Evolutionary conservation across 2,329 filamentous ascomycete genomes (phyloP), one percentile per base, ranked within the genome.

Genomic region (Talaromyces sp.): DNA sequence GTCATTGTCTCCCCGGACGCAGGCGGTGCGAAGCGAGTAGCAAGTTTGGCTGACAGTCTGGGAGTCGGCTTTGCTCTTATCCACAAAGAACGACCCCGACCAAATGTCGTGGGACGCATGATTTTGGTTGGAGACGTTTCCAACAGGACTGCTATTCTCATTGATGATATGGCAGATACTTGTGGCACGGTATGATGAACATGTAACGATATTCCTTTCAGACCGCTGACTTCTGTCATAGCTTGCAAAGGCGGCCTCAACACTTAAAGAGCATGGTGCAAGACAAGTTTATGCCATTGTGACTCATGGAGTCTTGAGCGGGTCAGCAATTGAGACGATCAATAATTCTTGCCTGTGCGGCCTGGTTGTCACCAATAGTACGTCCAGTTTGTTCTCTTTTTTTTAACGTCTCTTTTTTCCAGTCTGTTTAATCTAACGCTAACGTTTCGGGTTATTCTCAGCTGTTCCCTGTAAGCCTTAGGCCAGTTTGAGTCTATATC

Each of bases 131-230:
- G 93, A 64, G 91, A 95, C 64, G 93, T 97, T 50, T 83, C 86
- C 64, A 89, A 89, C 77, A 94, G 93, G 78, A 87, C 92, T 33
- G 93, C 93, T 60, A 97, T 99, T 69, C 85, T 99, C 48, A 93
- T 99, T 50, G 93, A 97, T 73, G 93, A 97, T 72, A 97, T 97
- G 90, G 92, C 92, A 33, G 93, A 97, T 71, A 97, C 93, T 2
- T 96, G 92, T 73, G 91, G 91, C 65, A 96, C 91, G 22, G 56
- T 58, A 58, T 22, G 40, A 36, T 36, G 11, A 19, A 35, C 15
- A 13, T 2, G 6, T 5, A 13, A 1, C 13, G 11, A 7, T 40
- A 31, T 17, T 35, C 5, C n/a, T n/a, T 6, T 8, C n/a, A 21
- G 10, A 2, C 5, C 6, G 17, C 48, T 57, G 17, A 57, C 6